Conservation (phyloP, 1,284 basidiomycete species). For the Spongiforma sp. region DNA sequence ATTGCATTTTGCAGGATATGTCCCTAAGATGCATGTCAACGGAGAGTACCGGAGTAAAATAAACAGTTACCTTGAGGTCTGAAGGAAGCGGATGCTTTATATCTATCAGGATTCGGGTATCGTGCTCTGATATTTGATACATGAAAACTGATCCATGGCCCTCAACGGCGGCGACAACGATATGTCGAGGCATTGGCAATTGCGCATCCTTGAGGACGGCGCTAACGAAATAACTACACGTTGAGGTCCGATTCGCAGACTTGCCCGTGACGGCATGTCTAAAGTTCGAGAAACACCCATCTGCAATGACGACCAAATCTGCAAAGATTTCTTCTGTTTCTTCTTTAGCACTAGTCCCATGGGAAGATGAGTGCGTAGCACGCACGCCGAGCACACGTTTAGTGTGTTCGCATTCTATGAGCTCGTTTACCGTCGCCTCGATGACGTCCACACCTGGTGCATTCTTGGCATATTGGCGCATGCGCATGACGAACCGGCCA, state of each 20-base stretch:
- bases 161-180: constrained; percentile 75
- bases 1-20: constrained; percentile 76
- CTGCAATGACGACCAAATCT: constrained; percentile 87
- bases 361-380: constrained; percentile 45
- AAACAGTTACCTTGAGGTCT: constrained; percentile 70
- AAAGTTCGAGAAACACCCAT: constrained; percentile 95
- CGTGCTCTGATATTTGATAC: constrained; percentile 79
- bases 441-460: constrained; percentile 74
- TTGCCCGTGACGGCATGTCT: constrained; percentile 53
- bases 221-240: constrained; percentile 74
- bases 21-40: constrained; percentile 44
- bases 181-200: constrained; percentile 76
- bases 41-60: not conserved
- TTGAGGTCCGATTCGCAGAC: constrained; percentile 48
- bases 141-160: constrained; percentile 73
- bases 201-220: constrained; percentile 66
- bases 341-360: constrained; percentile 35
- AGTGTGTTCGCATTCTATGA: constrained; percentile 66
- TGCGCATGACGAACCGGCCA: constrained; percentile 86
- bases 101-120: constrained; percentile 94
- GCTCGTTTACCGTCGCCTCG: constrained; percentile 83
- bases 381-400: constrained; percentile 67
- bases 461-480: constrained; percentile 70
- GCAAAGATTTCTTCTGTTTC: constrained; percentile 66
- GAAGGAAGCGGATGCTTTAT: constrained; percentile 86